These are phyloP conservation scores for Cladophialophora yegresii DNA, from an alignment of 2,329 filamentous ascomycete genomes.

Conservation along the genomic window DNA sequence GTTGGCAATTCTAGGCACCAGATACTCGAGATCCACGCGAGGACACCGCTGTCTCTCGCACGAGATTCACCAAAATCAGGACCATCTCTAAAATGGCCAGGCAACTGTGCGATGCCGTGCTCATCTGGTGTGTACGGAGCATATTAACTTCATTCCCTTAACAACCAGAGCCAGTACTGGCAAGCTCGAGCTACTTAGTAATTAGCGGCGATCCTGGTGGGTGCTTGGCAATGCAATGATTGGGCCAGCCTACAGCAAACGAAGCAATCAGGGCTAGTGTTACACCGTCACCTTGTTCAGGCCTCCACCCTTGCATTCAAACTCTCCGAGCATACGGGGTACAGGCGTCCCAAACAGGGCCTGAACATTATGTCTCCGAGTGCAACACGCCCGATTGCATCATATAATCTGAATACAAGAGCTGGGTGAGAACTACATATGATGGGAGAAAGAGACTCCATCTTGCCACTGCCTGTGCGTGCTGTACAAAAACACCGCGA, in stretches of 20 bases:
- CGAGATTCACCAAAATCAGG: background rate
- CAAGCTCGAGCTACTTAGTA: background rate
- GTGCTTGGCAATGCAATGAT: background rate
- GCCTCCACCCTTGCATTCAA: background rate
- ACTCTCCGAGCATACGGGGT: background rate
- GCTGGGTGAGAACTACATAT: no score
- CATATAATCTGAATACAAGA: background rate
- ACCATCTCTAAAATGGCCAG: background rate
- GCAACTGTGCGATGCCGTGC: background rate
- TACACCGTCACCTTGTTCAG: background rate
- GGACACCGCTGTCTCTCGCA: background rate
- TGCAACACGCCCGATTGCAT: no score
- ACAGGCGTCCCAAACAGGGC: background rate
- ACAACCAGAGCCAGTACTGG: background rate
- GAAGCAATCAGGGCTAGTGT: background rate
- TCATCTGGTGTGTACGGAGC: background rate
- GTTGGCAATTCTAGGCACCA: background rate
- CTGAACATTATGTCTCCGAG: slow-evolving; percentile 1
- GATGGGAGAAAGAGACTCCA: background rate
- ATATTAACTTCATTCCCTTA: background rate
- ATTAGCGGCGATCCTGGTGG: background rate
- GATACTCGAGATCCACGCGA: no score
- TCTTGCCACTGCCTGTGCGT: background rate
- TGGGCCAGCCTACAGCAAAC: background rate
- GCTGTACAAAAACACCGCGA: background rate